Percentiles rank a stretch among this genome's conserved stretches.
Conservation (phyloP, 495 filamentous ascomycete genomes). For the Aspergillus heteromorphus region DNA sequence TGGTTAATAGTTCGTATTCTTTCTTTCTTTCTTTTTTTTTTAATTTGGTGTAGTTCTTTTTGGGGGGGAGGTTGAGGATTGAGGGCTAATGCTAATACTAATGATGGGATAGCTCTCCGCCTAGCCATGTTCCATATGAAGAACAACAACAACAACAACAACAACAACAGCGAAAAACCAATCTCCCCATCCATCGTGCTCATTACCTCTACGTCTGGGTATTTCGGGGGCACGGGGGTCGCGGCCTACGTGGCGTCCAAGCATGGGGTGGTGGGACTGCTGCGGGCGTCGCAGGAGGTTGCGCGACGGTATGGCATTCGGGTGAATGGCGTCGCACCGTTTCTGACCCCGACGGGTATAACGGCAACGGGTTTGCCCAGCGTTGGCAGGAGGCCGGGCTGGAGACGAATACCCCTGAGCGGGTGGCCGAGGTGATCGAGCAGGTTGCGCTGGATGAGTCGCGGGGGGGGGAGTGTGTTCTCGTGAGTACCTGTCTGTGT, state of each 20-base stretch:
- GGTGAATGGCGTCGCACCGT: constrained; percentile 27
- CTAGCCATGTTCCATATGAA: constrained; percentile 20
- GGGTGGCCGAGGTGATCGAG: constrained; percentile 21
- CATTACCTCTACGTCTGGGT: constrained; percentile 23
- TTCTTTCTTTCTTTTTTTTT: background rate
- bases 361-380: constrained; percentile 16
- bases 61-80: background rate
- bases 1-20: constrained; percentile 17
- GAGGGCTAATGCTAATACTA: background rate
- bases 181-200: constrained; percentile 21
- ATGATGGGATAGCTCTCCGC: constrained; percentile 14
- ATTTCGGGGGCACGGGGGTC: constrained; percentile 28
- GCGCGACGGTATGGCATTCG: constrained; percentile 16
- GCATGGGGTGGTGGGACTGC: constrained; percentile 25
- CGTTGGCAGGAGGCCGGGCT: constrained; percentile 19
- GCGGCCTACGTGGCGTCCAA: constrained; percentile 29
- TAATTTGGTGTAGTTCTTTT: too few species aligned
- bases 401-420: constrained; percentile 19
- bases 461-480: constrained; percentile 8
- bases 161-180: background rate
- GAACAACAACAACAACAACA: background rate
- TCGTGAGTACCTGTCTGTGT: too few species aligned
- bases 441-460: constrained; percentile 12
- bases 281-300: constrained; percentile 21
- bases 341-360: constrained; percentile 26